Base-by-base conservation (phyloP, 108 stramenopile genomes). In the Conticribra weissflogii region DNA sequence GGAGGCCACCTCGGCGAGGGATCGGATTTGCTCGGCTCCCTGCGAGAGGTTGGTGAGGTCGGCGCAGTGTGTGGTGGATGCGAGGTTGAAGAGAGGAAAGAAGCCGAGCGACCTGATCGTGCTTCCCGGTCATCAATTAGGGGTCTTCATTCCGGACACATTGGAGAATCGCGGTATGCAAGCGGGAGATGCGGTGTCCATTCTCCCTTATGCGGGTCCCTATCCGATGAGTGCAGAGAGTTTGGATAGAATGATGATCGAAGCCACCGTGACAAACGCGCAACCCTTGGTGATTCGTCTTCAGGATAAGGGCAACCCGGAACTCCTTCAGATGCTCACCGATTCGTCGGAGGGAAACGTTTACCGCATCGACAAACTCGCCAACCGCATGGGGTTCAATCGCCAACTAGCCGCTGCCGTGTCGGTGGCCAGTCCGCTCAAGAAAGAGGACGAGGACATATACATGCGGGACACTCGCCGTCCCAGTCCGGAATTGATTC, bases 321-420 rank as follows among this genome's bases (percentile, higher is more conserved):
- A 79, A 21, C 69, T 96, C 57, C 77, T 91, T 54, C 81, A 81
- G 14, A 84, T 88, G 86, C 68, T 96, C 24, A 86, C 83, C 16
- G 95, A 96, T 21, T 55, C 75, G 27, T 69, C 84, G 14, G 87
- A 88, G 23, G 91, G 88, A 3, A 96, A 96, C 60, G 88, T 94
- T 5, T 96, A 96, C 55, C 83, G 95, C 15, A 87, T 96, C 60
- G 95, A 96, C 85, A 96, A 91, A 53, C 88, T 96, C 48, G 95
- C 95, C 57, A 96, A 96, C 67, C 80, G 95, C 1, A 96, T 96
- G 95, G 95, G 92, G 22, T 96, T 92, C 69, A 96, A 93, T 52
- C 90, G 95, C 16, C 95, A 96, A 59, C 87, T 96, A 15, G 64
- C 90, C 23, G 86, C 92, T 1, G 95, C 91, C 16, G 85, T 91